phyloP scores from a whole-genome alignment of 768 basidiomycete species.

The Tulasnella sp. region DNA sequence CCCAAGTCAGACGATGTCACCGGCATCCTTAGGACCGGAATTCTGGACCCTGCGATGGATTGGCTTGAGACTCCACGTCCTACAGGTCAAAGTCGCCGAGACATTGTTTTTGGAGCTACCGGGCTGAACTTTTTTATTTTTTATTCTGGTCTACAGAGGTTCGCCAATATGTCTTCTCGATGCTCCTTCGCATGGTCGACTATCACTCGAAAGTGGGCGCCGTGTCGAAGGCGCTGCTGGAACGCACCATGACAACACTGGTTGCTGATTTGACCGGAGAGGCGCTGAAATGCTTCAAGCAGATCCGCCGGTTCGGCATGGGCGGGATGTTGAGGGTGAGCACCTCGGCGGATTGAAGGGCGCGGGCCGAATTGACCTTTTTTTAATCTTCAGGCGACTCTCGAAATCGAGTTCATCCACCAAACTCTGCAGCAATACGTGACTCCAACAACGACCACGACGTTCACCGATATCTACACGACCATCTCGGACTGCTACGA shows the following conservation, averaged over 20 bases:
- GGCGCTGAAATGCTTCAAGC: slow-evolving; percentile 81
- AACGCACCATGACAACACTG: slow-evolving; percentile 77
- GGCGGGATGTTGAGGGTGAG: slow-evolving; percentile 96
- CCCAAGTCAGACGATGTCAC: slow-evolving; percentile 74
- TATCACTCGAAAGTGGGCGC: slow-evolving; percentile 89
- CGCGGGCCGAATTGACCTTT: not conserved
- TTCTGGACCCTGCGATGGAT: slow-evolving; percentile 79
- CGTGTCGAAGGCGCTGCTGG: slow-evolving; percentile 75
- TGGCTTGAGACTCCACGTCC: slow-evolving; percentile 96
- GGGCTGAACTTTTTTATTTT: not conserved
- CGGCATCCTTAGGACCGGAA: slow-evolving; percentile 72
- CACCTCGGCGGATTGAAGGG: slow-evolving; percentile 32
- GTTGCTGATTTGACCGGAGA: slow-evolving; percentile 84
- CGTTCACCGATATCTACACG: slow-evolving; percentile 88
- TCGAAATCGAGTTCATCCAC: slow-evolving; percentile 99
- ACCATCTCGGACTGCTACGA: slow-evolving; percentile 93
- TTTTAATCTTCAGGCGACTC: slow-evolving; percentile 69
- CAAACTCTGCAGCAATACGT: slow-evolving; percentile 92
- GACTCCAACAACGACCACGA: slow-evolving; percentile 75
- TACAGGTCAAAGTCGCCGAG: slow-evolving; percentile 59
- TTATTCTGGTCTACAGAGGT: slow-evolving; percentile 65
- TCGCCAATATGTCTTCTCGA: slow-evolving; percentile 90
- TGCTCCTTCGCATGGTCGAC: slow-evolving; percentile 83
- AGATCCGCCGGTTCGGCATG: slow-evolving; percentile 92
- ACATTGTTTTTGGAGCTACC: not conserved